A percentile compares a stretch with the other conserved stretches of the same genome.
phyloP scores from a whole-genome alignment of 306 rosid species.

The Parietaria judaica region DNA sequence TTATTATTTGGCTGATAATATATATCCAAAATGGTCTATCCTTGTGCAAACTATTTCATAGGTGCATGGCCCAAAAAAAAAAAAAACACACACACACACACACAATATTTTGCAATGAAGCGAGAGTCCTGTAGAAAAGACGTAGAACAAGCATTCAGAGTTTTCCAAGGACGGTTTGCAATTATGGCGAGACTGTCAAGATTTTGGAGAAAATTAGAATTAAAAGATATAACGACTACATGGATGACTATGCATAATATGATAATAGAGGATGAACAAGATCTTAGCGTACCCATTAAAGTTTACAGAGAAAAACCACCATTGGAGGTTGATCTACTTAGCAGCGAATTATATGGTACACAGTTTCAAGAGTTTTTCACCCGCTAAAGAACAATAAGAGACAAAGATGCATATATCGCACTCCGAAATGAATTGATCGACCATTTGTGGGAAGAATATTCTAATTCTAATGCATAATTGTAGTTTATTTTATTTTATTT shows the following conservation, averaged over 20 bases:
- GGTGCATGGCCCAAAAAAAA: too few relatives aligned
- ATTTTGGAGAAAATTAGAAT: not conserved
- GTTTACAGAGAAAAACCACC: not conserved
- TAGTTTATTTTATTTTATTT: too few relatives aligned
- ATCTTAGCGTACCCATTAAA: not conserved
- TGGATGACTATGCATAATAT: conserved; percentile 11
- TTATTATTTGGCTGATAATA: too few relatives aligned
- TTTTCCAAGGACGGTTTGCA: too few relatives aligned
- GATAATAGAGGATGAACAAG: conserved; percentile 11
- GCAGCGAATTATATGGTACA: too few relatives aligned
- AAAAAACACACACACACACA: too few relatives aligned
- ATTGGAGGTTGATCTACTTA: too few relatives aligned
- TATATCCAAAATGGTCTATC: conserved; percentile 1
- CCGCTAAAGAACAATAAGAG: not conserved
- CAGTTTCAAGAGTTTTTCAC: too few relatives aligned
- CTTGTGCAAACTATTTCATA: not conserved
- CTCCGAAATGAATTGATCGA: not conserved
- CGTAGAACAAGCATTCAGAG: not conserved
- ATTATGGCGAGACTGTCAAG: too few relatives aligned
- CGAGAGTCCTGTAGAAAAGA: not conserved
- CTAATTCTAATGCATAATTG: not conserved
- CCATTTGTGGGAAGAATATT: not conserved
- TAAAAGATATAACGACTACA: not conserved
- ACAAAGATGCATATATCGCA: not conserved
- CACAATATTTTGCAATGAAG: not conserved